Percentiles rank a stretch among this genome's conserved stretches.
Evolutionary conservation across 2,329 filamentous ascomycete species (phyloP).

Genomic region (Colletotrichum graminicola): DNA sequence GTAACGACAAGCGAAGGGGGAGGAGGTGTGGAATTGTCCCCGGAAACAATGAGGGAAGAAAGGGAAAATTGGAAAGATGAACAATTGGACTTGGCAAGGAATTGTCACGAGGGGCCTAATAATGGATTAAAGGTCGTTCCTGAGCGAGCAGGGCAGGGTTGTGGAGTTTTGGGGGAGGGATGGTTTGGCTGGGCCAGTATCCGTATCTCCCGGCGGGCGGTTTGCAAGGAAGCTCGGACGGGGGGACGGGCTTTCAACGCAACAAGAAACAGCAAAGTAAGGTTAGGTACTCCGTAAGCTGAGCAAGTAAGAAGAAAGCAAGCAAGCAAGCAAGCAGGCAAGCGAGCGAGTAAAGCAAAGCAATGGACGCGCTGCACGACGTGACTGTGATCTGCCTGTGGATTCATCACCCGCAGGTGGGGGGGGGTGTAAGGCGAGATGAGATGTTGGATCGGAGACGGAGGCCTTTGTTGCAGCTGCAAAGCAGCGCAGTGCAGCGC

Average conservation of each 20-base stretch:
- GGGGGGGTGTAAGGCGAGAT: neutral
- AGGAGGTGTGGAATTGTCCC: neutral
- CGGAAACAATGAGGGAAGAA: slow-evolving; percentile 13
- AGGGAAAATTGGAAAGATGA: slow-evolving; percentile 7
- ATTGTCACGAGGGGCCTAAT: slow-evolving; percentile 38
- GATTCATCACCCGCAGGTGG: neutral
- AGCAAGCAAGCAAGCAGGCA: too few species aligned
- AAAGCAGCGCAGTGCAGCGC: slow-evolving; percentile 20
- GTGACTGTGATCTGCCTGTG: neutral
- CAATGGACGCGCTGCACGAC: too few species aligned
- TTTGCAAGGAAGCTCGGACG: slow-evolving; percentile 33
- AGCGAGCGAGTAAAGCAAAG: too few species aligned
- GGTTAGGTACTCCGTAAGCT: too few species aligned
- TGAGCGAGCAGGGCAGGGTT: slow-evolving; percentile 27
- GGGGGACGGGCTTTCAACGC: neutral
- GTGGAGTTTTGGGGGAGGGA: slow-evolving; percentile 28
- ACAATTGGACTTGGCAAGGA: slow-evolving; percentile 26
- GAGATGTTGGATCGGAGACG: neutral
- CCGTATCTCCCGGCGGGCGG: neutral
- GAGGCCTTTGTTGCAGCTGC: slow-evolving; percentile 1
- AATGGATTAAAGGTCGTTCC: slow-evolving; percentile 40
- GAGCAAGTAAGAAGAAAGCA: neutral
- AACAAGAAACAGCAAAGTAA: neutral
- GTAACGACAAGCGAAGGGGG: neutral
- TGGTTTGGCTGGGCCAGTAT: slow-evolving; percentile 9